These are phyloP conservation scores for Torrubiellomyces zombiae DNA, from an alignment of 2,329 filamentous ascomycete genomes.

Conservation along the genomic window DNA sequence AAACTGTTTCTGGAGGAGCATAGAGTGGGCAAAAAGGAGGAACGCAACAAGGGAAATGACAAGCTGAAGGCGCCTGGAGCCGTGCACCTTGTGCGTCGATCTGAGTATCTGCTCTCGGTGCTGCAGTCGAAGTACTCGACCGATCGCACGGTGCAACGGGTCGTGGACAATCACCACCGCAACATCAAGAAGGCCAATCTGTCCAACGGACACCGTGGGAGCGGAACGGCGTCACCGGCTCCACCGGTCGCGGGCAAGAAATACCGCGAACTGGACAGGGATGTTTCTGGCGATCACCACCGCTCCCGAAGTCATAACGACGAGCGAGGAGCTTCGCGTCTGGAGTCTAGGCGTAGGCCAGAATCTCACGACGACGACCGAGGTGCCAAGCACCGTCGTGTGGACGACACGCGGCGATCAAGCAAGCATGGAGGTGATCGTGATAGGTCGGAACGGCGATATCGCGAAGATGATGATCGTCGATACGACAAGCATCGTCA, in stretches of 20 bases:
- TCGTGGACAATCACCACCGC: constrained; percentile 83
- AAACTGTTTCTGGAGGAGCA: constrained; percentile 97
- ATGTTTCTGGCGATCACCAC: constrained; percentile 29
- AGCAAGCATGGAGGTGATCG: constrained; percentile 20
- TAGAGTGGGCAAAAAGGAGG: constrained; percentile 93
- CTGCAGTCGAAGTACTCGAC: constrained; percentile 70
- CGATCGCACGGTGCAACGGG: constrained; percentile 58
- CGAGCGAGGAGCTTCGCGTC: constrained; percentile 32
- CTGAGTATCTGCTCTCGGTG: constrained; percentile 91
- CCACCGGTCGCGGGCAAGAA: constrained; percentile 31
- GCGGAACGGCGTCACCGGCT: constrained; percentile 55
- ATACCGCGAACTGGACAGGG: constrained; percentile 30
- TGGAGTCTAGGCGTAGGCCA: constrained; percentile 46
- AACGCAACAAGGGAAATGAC: constrained; percentile 62
- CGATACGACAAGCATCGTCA: constrained; percentile 17
- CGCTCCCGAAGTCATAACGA: constrained; percentile 33
- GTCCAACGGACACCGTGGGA: constrained; percentile 42
- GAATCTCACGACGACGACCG: constrained; percentile 28
- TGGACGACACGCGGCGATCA: constrained; percentile 22
- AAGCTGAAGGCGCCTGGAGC: constrained; percentile 88
- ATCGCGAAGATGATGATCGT: constrained; percentile 10
- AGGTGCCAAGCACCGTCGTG: constrained; percentile 24
- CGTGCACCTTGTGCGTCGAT: constrained; percentile 85
- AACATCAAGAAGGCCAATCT: constrained; percentile 67
- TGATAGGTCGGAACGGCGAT: constrained; percentile 13